Evolutionary conservation across 2,329 filamentous ascomycete species (phyloP).

Genomic region (Fusarium penzigii): DNA sequence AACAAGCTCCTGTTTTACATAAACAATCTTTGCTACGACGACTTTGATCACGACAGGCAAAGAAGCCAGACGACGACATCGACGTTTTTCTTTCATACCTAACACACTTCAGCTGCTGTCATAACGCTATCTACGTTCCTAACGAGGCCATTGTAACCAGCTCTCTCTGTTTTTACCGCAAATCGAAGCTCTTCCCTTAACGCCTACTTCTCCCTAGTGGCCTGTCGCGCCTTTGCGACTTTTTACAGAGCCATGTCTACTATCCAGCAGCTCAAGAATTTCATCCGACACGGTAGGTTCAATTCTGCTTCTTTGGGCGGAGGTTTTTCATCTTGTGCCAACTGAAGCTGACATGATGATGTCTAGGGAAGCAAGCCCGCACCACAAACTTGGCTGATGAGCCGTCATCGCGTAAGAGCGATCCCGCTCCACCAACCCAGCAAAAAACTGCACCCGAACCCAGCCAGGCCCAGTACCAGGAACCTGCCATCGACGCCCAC

Average conservation of each 20-base stretch:
- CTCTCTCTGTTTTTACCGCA: conserved; percentile 2
- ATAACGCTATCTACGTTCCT: neutral
- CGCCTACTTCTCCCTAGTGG: conserved; percentile 15
- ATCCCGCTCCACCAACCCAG: conserved; percentile 48
- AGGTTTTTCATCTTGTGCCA: neutral
- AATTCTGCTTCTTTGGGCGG: neutral
- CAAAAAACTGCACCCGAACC: conserved; percentile 53
- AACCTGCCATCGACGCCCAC: conserved; percentile 59
- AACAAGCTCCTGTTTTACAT: neutral
- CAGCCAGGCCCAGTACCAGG: conserved; percentile 43
- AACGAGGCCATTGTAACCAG: conserved; percentile 1
- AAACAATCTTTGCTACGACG: neutral
- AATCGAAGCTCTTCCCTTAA: conserved; percentile 9
- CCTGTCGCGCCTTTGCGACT: conserved; percentile 29
- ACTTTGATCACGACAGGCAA: neutral
- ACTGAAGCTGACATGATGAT: conserved; percentile 14
- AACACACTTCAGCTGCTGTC: neutral
- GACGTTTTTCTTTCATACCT: neutral
- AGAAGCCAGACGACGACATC: neutral
- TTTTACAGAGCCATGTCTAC: conserved; percentile 54
- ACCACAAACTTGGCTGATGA: conserved; percentile 56
- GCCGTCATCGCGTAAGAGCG: conserved; percentile 50
- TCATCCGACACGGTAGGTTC: conserved; percentile 81
- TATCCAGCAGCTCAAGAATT: conserved; percentile 97
- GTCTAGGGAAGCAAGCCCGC: conserved; percentile 81